Evolutionary conservation across 208 protist genomes (phyloP).

Genomic region (Leishmania lainsoni): DNA sequence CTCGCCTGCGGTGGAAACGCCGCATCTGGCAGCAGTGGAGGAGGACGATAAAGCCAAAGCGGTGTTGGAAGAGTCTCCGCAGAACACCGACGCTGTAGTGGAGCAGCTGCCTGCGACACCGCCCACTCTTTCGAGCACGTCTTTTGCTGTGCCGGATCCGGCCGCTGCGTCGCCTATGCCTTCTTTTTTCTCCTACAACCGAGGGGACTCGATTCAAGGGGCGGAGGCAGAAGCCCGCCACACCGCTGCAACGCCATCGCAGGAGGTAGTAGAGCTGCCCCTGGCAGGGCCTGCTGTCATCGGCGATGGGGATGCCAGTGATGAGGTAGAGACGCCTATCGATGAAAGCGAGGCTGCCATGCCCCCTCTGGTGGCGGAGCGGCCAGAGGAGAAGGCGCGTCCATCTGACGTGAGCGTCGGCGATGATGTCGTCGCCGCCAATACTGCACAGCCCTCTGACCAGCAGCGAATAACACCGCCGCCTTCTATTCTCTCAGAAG

Average conservation of each 20-base stretch:
- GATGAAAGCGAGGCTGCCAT: not conserved
- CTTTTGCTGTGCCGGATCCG: not conserved
- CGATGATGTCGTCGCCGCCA: not conserved
- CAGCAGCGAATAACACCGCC: not conserved
- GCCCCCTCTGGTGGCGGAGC: not conserved
- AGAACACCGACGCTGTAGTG: not conserved
- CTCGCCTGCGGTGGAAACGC: not conserved
- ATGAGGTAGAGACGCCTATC: not conserved
- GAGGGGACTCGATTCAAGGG: not conserved
- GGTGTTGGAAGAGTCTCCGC: not conserved
- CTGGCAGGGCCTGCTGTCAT: not conserved
- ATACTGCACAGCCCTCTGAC: not conserved
- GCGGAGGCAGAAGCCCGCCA: not conserved
- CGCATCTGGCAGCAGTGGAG: not conserved
- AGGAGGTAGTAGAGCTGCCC: not conserved
- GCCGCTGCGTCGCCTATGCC: not conserved
- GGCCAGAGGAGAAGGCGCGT: not conserved
- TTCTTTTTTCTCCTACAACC: not conserved
- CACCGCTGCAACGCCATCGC: not conserved
- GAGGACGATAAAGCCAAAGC: not conserved
- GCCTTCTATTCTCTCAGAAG: not conserved
- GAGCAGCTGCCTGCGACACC: not conserved
- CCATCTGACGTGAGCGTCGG: not conserved
- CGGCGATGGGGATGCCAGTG: not conserved
- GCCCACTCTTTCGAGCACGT: constrained; percentile 6